Conservation (phyloP, 306 rosid species). For the Oxytropis ochrocephala region DNA sequence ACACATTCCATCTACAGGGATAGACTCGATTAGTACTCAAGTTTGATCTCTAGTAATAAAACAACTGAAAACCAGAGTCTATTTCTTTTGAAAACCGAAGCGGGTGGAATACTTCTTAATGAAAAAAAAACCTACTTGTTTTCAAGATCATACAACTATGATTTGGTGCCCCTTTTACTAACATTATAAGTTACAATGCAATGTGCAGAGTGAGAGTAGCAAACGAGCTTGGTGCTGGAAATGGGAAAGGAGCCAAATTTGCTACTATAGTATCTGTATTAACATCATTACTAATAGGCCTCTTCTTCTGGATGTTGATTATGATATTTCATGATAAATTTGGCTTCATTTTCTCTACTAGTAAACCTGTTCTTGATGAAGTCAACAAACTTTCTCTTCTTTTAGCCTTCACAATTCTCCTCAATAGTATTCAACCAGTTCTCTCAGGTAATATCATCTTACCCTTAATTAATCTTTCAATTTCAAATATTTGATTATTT, state of each 20-base stretch:
- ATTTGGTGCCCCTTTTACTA: not conserved
- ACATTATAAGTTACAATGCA: not conserved
- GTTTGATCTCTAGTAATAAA: no score
- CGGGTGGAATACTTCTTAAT: no score
- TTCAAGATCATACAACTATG: no score
- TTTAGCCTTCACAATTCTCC: conserved; percentile 61
- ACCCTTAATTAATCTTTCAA: not conserved
- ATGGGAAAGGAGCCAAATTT: conserved; percentile 69
- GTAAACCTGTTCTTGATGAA: conserved; percentile 48
- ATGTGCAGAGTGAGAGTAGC: conserved; percentile 75
- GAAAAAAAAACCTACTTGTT: no score
- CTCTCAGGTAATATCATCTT: conserved; percentile 44
- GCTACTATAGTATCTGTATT: conserved; percentile 60
- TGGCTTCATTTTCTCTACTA: conserved; percentile 49
- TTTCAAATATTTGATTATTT: not conserved
- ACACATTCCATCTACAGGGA: no score
- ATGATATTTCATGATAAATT: conserved; percentile 38
- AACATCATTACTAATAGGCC: conserved; percentile 50
- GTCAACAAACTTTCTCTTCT: conserved; percentile 52
- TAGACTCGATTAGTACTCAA: no score
- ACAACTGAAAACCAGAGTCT: no score
- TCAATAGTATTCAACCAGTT: conserved; percentile 77
- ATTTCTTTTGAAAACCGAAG: no score
- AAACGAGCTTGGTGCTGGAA: conserved; percentile 85
- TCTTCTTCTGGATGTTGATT: conserved; percentile 54